A percentile compares a stretch with the other conserved stretches of the same genome.
Evolutionary conservation across 306 rosid species (phyloP).

Genomic region (Coriaria nepalensis): DNA sequence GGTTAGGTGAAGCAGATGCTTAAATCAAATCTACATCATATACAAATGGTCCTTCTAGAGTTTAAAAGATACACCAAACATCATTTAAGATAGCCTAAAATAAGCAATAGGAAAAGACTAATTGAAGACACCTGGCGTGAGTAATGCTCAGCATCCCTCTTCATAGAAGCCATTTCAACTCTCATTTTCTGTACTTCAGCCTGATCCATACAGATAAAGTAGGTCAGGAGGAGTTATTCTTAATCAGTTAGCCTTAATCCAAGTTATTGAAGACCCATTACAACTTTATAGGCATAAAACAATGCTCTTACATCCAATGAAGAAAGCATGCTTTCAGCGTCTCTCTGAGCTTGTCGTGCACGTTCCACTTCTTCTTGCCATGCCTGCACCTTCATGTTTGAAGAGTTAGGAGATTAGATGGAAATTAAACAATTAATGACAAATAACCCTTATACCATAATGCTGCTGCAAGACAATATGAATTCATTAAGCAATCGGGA

Average conservation of each 20-base stretch:
- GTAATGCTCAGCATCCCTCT: constrained; percentile 98
- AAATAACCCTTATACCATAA: background rate
- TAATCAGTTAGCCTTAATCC: background rate
- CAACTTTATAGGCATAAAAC: constrained; percentile 7
- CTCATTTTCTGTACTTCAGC: constrained; percentile 85
- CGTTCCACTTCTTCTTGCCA: constrained; percentile 99
- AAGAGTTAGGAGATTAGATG: constrained; percentile 4
- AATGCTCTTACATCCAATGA: constrained; percentile 53
- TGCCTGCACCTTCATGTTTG: constrained; percentile 55
- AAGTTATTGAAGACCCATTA: constrained; percentile 12
- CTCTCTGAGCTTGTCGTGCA: constrained; percentile 92
- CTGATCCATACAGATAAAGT: constrained; percentile 30
- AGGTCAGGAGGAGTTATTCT: constrained; percentile 4
- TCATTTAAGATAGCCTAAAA: background rate
- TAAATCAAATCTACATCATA: too few species aligned
- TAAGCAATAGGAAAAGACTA: background rate
- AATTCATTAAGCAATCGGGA: background rate
- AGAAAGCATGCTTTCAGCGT: constrained; percentile 86
- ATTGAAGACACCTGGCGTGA: constrained; percentile 71
- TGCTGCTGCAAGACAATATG: background rate
- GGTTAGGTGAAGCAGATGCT: constrained; percentile 10
- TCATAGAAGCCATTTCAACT: constrained; percentile 99
- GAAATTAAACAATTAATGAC: background rate
- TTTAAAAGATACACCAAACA: background rate
- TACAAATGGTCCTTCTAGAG: too few species aligned